A percentile compares a stretch with the other conserved stretches of the same genome.
phyloP scores from a whole-genome alignment of 169 alveolate genomes.

The Blepharisma undulans region DNA sequence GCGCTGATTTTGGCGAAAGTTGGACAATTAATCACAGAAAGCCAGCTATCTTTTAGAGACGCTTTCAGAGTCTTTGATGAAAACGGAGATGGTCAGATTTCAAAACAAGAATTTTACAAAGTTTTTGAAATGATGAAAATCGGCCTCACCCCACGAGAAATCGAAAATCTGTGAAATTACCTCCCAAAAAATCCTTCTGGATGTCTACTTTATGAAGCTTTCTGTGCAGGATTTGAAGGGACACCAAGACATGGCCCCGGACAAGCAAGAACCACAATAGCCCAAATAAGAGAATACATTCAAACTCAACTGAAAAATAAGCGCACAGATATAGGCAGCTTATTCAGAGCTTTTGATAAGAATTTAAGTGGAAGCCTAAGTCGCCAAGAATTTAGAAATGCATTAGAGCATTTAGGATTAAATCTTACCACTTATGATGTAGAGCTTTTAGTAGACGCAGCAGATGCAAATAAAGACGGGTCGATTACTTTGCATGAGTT shows the following conservation, averaged over 20 bases:
- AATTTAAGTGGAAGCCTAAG: not conserved
- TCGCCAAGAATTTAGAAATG: not conserved
- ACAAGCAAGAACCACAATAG: not conserved
- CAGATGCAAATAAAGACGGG: slow-evolving; percentile 18
- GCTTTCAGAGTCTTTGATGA: slow-evolving; percentile 28
- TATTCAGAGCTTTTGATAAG: not conserved
- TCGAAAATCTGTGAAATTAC: not conserved
- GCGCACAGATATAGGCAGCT: not conserved
- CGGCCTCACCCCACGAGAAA: not conserved
- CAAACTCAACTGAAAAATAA: not conserved
- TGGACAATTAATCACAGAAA: not conserved
- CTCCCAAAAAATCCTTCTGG: not conserved
- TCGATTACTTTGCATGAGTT: not conserved
- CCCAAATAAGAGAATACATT: not conserved
- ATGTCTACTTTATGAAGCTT: not conserved
- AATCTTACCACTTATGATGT: not conserved
- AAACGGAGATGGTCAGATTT: slow-evolving; percentile 11
- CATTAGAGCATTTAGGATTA: not conserved
- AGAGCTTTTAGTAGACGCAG: not conserved
- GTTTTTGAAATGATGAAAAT: slow-evolving; percentile 15
- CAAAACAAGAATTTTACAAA: not conserved
- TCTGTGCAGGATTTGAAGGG: not conserved
- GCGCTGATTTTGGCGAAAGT: not conserved
- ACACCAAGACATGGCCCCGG: not conserved
- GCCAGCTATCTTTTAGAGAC: not conserved